Percentiles rank a stretch among this genome's conserved stretches.
Conservation (phyloP, 164 flowering plant genomes). For the Pachysandra terminalis region DNA sequence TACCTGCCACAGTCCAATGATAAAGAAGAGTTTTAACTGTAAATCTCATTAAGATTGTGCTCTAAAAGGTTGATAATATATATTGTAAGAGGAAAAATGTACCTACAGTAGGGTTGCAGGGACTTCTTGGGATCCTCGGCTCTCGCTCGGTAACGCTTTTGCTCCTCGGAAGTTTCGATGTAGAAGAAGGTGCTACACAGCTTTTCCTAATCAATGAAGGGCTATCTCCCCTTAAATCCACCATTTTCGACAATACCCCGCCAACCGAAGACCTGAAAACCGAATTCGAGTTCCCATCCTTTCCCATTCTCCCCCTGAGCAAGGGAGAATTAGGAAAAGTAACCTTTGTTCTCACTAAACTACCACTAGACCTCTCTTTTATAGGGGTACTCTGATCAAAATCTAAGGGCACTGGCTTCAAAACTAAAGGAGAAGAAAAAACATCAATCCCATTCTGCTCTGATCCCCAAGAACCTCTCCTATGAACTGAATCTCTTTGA, state of each 20-base stretch:
- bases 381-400: constrained; percentile 61
- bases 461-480: constrained; percentile 61
- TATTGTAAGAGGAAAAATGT: constrained; percentile 27
- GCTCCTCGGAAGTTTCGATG: constrained; percentile 47
- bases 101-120: constrained; percentile 70
- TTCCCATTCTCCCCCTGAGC: constrained; percentile 26
- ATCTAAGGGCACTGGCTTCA: constrained; percentile 56
- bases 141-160: constrained; percentile 54
- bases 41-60: not conserved
- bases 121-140: constrained; percentile 33
- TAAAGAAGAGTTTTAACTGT: not conserved
- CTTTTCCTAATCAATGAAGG: constrained; percentile 50
- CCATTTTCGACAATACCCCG: constrained; percentile 44
- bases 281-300: constrained; percentile 26
- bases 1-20: not conserved
- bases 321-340: constrained; percentile 1
- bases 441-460: constrained; percentile 23
- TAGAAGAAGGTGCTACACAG: constrained; percentile 37
- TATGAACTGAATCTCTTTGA: constrained; percentile 10
- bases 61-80: too few species aligned
- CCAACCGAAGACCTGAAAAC: constrained; percentile 45
- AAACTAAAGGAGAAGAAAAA: constrained; percentile 30
- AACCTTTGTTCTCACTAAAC: constrained; percentile 5
- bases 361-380: constrained; percentile 27
- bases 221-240: constrained; percentile 25